Base-by-base conservation (phyloP, 1,284 basidiomycete genomes). In the Tausonia pullulans region DNA sequence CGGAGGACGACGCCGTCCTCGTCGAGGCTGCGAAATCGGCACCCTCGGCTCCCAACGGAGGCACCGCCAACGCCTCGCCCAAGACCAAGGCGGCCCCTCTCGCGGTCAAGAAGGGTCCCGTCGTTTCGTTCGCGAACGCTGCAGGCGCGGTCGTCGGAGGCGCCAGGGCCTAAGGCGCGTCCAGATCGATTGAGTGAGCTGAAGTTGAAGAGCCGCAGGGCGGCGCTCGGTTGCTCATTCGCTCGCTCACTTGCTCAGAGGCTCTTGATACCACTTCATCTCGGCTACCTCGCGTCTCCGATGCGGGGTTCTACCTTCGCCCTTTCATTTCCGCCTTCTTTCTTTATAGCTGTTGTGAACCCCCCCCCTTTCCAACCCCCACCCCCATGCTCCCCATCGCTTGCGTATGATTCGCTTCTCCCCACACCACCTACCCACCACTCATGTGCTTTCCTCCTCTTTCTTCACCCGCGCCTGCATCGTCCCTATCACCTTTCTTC, bases 1-100 rank as follows among this genome's bases (percentile, higher is more conserved):
- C 74, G 39, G 76, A 76, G 69, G 69, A 68, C 44, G 68, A 69
- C 49, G 73, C 75, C 11, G 75, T 78, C 44, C 70, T 78, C 60
- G 73, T 78, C 66, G 45, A 56, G 45, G 41, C 64, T 10, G 64
- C 64, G n/a, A 60, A 60, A 44, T 58, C 60, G 9, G 60, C 60
- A n/a, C 64, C 64, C 4, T 65, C 64, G 4, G 64, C 64, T 5
- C 58, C 59, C n/a, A 65, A 65, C 56, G 64, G 64, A 10, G 53
- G 44, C 10, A 27, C 27, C 27, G 27, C 27, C 27, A 27, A 27
- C 27, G 55, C 62, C 10, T 63, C 62, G 13, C 60, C 60, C 9
- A 27, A 27, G 27, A 27, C 27, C 27, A 27, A 27, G 27, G 27
- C 27, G 27, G 46, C 49, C n/a, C 50, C 60, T 9, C 27, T 43